phyloP scores from a whole-genome alignment of 2,329 filamentous ascomycete genomes.

The Byssoonygena ceratinophila region DNA sequence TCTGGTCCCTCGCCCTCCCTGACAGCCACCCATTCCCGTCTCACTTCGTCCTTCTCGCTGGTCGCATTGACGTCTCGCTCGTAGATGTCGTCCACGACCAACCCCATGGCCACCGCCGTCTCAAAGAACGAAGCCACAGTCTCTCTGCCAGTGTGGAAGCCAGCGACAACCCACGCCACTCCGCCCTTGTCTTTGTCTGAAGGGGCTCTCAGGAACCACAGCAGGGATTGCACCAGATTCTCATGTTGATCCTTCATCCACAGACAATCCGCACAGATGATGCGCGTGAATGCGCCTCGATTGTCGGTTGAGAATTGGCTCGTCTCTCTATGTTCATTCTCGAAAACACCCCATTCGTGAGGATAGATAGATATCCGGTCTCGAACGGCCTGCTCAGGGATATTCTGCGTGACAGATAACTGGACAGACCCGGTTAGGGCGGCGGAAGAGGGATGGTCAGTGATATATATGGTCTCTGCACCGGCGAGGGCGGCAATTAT shows the following conservation, averaged over 20 bases:
- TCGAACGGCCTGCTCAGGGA: constrained; percentile 22
- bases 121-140: constrained; percentile 49
- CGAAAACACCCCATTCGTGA: constrained; percentile 45
- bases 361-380: constrained; percentile 35
- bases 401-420: constrained; percentile 40
- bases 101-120: constrained; percentile 31
- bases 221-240: constrained; percentile 46
- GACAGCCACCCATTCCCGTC: constrained; percentile 34
- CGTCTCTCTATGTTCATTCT: neutral
- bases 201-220: constrained; percentile 42
- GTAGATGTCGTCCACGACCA: constrained; percentile 44
- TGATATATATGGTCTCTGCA: constrained; percentile 37
- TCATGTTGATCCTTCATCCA: constrained; percentile 51
- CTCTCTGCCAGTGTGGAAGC: constrained; percentile 50
- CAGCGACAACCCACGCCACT: constrained; percentile 41
- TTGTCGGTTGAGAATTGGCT: constrained; percentile 29
- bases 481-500: constrained; percentile 29
- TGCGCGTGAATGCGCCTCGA: constrained; percentile 40
- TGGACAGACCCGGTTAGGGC: constrained; percentile 35
- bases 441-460: constrained; percentile 41
- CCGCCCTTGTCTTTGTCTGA: constrained; percentile 18
- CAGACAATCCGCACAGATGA: constrained; percentile 51
- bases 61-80: constrained; percentile 44
- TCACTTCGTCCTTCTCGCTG: constrained; percentile 34
- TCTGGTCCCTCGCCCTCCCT: constrained; percentile 39